Evolutionary conservation across 495 filamentous ascomycete species (phyloP), one percentile per base, ranked within the genome.

Genomic region (Lineolata rhizophorae): DNA sequence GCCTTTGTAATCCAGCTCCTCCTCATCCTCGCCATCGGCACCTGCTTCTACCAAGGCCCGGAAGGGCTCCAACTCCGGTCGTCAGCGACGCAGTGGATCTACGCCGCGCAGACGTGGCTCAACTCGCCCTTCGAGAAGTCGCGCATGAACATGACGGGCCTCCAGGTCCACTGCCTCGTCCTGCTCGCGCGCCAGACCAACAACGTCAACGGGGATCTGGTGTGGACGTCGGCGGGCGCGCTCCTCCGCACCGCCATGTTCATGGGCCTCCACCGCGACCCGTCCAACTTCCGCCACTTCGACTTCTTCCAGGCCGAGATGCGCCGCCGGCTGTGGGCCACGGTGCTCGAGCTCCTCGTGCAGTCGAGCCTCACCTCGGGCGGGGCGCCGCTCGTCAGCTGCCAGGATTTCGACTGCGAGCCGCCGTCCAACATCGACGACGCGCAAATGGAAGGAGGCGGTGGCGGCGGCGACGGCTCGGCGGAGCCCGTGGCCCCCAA

Each of bases 241-340:
- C 44, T 74, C 1, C 44, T 69, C 15, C 56, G 60, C n/a, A 56
- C 46, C 15, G 64, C 65, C 5, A 68, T 68, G 54, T 56, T 56
- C 10, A 65, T 72, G 46, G 65, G 65, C 2, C 35, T 72, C 11
- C 66, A 76, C 38, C 62, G 63, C 3, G 64, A 70, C 38, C 70
- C 70, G 0, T 52, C 52, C 13, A 49, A 61, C 21, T 61, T 69
- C 29, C 54, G 51, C 1, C 45, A 45, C 19, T 61, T 63, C 49
- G 38, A 56, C 1, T 25, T 49, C 0, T 52, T 65, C 13, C 58
- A 62, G 36, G 54, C 53, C 3, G 68, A 76, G 36, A 31, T 69
- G 17, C 62, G 67, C 2, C 58, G 70, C 29, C 50, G 70, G 14
- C 35, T 74, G 2, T 76, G 71, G 71, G 57, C 58, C 10, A 72